phyloP scores from a whole-genome alignment of 352 stramenopile genomes.

The Phytophthora boehmeriae region DNA sequence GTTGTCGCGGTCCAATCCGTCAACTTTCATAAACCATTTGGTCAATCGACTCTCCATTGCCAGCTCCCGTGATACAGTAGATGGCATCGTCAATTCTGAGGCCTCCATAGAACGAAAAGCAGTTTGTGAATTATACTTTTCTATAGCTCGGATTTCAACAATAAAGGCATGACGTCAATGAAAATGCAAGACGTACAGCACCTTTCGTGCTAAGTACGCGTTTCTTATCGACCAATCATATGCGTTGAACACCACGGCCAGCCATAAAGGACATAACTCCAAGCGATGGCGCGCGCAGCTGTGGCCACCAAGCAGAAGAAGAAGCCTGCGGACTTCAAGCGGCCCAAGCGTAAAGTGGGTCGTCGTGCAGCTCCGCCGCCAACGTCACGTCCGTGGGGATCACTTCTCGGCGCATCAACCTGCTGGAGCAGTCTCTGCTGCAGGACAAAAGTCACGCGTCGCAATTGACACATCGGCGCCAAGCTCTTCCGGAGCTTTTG shows the following conservation, averaged over 20 bases:
- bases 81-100: conserved; percentile 80
- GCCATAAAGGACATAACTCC: no score
- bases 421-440: conserved; percentile 82
- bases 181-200: conserved; percentile 48
- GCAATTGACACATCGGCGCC: conserved; percentile 63
- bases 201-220: conserved; percentile 62
- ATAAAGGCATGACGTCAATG: background rate
- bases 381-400: conserved; percentile 84
- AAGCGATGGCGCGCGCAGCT: conserved; percentile 51
- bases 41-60: conserved; percentile 51
- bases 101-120: conserved; percentile 30
- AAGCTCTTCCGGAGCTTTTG: conserved; percentile 75
- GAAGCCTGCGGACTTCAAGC: conserved; percentile 89
- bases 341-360: conserved; percentile 86
- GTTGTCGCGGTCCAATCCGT: conserved; percentile 62
- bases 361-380: conserved; percentile 62
- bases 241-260: background rate
- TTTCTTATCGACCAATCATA: conserved; percentile 14
- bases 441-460: conserved; percentile 68
- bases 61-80: conserved; percentile 36
- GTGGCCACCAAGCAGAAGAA: conserved; percentile 72
- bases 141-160: background rate
- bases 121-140: background rate
- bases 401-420: conserved; percentile 78
- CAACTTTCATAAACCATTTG: conserved; percentile 58